Conservation (phyloP, 1,139 yeast genomes). For the Zygoascus sp. region DNA sequence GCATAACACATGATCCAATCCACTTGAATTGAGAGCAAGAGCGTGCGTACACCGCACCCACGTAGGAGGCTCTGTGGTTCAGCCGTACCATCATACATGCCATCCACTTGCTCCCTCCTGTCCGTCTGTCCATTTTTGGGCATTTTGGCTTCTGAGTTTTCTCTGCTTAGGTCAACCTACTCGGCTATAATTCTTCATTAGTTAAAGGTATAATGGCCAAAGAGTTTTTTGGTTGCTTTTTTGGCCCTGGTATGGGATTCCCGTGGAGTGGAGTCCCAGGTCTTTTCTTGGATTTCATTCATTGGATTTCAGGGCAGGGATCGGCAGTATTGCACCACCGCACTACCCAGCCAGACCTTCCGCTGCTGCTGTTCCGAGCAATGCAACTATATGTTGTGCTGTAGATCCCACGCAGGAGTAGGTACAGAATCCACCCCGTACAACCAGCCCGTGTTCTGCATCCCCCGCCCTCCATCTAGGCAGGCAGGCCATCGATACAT, state of each 20-base stretch:
- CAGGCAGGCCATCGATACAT: no score
- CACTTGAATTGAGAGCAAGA: no score
- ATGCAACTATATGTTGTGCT: neutral
- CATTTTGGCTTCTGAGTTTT: neutral
- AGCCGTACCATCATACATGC: no score
- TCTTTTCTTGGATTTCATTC: neutral
- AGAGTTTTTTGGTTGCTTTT: slow-evolving; percentile 3
- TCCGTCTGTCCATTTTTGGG: neutral
- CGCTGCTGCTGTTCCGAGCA: neutral
- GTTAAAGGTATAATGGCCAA: neutral
- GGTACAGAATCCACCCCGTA: neutral
- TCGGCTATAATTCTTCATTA: neutral
- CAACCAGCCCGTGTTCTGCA: no score
- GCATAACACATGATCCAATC: no score
- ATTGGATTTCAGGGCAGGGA: neutral
- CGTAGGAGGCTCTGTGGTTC: no score
- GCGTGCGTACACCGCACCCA: no score
- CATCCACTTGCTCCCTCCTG: neutral
- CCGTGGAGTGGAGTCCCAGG: no score
- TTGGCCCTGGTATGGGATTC: no score
- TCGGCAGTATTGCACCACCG: neutral
- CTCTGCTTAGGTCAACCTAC: neutral
- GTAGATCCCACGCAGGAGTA: neutral
- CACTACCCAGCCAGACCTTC: neutral
- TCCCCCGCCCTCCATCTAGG: no score